These are phyloP conservation scores for Acanthamoeba rhysodes DNA, from an alignment of 208 protist genomes.

Conservation along the genomic window DNA sequence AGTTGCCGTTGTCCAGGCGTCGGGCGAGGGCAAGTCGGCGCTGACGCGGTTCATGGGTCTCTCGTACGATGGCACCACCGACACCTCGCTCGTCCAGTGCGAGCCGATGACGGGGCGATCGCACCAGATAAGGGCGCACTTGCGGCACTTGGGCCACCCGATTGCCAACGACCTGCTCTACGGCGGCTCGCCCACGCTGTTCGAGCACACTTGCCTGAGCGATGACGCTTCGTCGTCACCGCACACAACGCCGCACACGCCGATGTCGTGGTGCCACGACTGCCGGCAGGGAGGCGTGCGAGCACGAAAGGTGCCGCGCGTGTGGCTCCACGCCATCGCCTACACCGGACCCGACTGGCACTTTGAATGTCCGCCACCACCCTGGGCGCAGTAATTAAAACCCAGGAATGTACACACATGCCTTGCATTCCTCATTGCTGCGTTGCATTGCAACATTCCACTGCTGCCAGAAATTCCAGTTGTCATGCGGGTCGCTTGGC, in stretches of 20 bases:
- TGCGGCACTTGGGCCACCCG: conserved; percentile 85
- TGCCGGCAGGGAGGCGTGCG: background rate
- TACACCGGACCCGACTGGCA: conserved; percentile 69
- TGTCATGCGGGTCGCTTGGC: too few species aligned
- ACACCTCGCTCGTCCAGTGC: conserved; percentile 82
- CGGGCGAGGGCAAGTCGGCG: conserved; percentile 54
- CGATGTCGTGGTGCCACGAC: background rate
- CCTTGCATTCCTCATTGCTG: too few species aligned
- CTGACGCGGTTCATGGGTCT: conserved; percentile 66
- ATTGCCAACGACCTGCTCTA: conserved; percentile 89
- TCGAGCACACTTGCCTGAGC: background rate
- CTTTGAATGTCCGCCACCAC: background rate
- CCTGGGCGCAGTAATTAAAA: background rate
- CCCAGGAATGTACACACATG: too few species aligned
- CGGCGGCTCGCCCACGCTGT: conserved; percentile 12
- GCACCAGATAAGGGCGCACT: conserved; percentile 89
- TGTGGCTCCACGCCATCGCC: conserved; percentile 75
- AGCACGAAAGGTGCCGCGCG: background rate
- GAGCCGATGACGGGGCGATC: conserved; percentile 82
- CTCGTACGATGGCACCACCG: conserved; percentile 71
- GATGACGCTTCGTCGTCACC: background rate
- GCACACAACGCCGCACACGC: background rate
- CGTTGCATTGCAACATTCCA: too few species aligned
- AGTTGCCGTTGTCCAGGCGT: background rate
- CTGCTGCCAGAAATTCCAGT: too few species aligned